Evolutionary conservation across 2,329 filamentous ascomycete species (phyloP).

Genomic region (Diaporthe sp.): DNA sequence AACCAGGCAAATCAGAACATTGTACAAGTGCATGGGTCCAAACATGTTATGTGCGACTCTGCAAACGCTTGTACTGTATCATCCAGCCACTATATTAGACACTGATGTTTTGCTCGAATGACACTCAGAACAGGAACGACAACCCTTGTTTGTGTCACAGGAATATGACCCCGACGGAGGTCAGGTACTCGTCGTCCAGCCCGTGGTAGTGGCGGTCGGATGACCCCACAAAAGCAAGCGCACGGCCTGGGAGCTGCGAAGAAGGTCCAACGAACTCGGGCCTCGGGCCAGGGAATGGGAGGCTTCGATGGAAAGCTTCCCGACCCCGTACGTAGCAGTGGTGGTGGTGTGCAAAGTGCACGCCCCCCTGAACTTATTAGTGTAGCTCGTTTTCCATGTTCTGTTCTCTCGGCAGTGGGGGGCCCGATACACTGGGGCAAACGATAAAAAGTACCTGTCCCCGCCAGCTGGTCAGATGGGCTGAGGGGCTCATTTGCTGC

Average conservation of each 20-base stretch:
- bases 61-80: not conserved
- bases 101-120: not conserved
- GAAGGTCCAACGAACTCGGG: not conserved
- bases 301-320: conserved; percentile 7
- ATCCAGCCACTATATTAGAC: not conserved
- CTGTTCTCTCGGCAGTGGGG: not conserved
- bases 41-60: not conserved
- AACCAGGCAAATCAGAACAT: not conserved
- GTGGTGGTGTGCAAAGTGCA: conserved; percentile 6
- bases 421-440: not conserved
- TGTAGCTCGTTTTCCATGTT: not conserved
- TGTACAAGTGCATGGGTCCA: not conserved
- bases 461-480: not conserved
- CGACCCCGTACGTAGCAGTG: not conserved
- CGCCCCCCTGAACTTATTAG: conserved; percentile 12
- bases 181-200: not conserved
- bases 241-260: conserved; percentile 25
- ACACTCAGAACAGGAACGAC: not conserved
- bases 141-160: not conserved
- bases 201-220: conserved; percentile 13
- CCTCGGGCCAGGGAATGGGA: not conserved
- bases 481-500: conserved; percentile 23
- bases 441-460: not conserved
- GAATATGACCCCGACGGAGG: not conserved
- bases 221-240: conserved; percentile 5